Evolutionary conservation across 2,329 filamentous ascomycete species (phyloP).

Genomic region (Aspergillus neotritici): DNA sequence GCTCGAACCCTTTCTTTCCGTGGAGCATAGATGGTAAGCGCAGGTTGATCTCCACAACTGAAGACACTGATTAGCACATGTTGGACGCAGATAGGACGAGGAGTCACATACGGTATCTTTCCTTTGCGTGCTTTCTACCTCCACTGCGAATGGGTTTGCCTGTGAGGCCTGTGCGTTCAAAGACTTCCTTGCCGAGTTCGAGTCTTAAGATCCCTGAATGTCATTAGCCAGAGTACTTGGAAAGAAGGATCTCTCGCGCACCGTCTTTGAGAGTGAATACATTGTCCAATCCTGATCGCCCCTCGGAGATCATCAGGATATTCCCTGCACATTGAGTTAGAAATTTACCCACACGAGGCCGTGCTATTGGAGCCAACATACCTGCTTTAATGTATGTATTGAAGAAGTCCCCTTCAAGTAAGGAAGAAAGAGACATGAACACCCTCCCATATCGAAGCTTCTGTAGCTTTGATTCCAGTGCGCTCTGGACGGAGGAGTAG

Average conservation of each 20-base stretch:
- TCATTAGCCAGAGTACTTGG: conserved; percentile 3
- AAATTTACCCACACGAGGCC: too few species aligned
- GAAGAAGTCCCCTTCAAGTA: conserved; percentile 73
- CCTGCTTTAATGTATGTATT: conserved; percentile 77
- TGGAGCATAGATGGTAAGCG: conserved; percentile 68
- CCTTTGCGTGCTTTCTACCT: conserved; percentile 59
- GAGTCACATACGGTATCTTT: conserved; percentile 62
- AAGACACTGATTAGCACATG: conserved; percentile 10
- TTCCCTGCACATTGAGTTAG: conserved; percentile 51
- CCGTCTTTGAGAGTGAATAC: conserved; percentile 67
- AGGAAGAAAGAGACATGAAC: conserved; percentile 63
- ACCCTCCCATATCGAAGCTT: conserved; percentile 59
- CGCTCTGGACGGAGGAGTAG: conserved; percentile 50
- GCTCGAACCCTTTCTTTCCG: conserved; percentile 76
- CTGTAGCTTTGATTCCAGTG: conserved; percentile 43
- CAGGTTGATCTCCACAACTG: conserved; percentile 73
- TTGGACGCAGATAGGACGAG: neutral
- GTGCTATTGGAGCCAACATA: conserved; percentile 26
- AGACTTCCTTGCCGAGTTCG: conserved; percentile 73
- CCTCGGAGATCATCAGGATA: conserved; percentile 77
- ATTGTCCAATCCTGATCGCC: conserved; percentile 63
- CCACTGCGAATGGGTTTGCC: conserved; percentile 60
- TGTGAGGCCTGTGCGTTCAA: conserved; percentile 73
- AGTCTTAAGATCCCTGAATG: conserved; percentile 62
- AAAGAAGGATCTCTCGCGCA: conserved; percentile 24